Evolutionary conservation across 129 eudicot genomes (phyloP).

Genomic region (Helianthus tuberosus): DNA sequence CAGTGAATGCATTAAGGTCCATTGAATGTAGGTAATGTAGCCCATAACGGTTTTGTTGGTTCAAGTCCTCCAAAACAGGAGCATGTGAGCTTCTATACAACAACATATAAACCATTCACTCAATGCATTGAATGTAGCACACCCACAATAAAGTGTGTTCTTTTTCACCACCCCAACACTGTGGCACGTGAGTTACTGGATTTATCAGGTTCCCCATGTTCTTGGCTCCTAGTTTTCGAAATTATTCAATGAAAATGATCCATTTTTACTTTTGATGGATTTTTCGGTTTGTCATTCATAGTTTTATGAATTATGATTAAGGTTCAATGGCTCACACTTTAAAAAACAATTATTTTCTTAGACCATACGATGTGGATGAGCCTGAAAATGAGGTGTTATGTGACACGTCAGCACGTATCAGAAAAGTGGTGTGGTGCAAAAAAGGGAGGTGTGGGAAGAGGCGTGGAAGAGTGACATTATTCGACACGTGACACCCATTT

Average conservation of each 20-base stretch:
- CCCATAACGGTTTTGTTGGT: constrained; percentile 27
- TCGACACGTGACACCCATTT: no score
- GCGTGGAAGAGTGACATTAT: no score
- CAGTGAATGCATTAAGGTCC: neutral
- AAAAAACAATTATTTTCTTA: no score
- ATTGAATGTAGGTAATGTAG: constrained; percentile 6
- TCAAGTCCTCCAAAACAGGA: neutral
- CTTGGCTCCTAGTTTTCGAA: constrained; percentile 10
- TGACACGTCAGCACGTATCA: no score
- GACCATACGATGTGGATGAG: no score
- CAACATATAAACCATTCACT: neutral
- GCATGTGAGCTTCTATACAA: neutral
- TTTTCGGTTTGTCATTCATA: neutral
- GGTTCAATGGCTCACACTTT: no score
- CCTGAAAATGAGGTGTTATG: no score
- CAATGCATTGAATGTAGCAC: neutral
- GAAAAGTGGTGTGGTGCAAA: no score
- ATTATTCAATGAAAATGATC: constrained; percentile 25
- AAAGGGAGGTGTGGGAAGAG: no score
- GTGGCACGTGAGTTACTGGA: constrained; percentile 31
- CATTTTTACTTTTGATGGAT: neutral
- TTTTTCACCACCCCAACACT: neutral
- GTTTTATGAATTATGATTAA: no score
- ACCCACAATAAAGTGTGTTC: neutral
- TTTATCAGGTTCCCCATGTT: constrained; percentile 32